Percentiles rank a stretch among this genome's conserved stretches.
Conservation (phyloP, 352 stramenopile species). For the Pythium periplocum region DNA sequence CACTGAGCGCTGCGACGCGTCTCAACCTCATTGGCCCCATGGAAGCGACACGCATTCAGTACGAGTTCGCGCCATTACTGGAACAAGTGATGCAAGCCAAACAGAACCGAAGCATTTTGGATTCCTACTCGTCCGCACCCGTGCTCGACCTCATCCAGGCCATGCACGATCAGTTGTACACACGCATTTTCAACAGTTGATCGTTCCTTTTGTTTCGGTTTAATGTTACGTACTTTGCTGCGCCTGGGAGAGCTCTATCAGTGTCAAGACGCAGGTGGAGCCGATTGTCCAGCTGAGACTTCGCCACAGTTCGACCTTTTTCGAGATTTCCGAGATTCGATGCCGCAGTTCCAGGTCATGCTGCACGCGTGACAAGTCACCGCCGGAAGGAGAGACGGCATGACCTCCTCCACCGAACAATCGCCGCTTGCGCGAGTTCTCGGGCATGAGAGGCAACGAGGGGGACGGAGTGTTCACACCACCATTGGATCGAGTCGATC, state of each 20-base stretch:
- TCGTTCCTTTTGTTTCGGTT: conserved; percentile 3
- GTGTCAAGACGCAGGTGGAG: conserved; percentile 20
- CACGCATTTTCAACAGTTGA: conserved; percentile 84
- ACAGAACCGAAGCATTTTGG: conserved; percentile 51
- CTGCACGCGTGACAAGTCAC: conserved; percentile 20
- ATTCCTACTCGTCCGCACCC: conserved; percentile 74
- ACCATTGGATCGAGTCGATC: too few species aligned
- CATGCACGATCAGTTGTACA: conserved; percentile 87
- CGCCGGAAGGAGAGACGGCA: not conserved
- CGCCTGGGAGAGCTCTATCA: conserved; percentile 13
- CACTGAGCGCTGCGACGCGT: conserved; percentile 70
- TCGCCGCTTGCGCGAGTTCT: conserved; percentile 8
- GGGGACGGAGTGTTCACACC: too few species aligned
- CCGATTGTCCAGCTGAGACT: conserved; percentile 22
- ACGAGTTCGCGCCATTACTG: conserved; percentile 37
- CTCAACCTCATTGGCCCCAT: conserved; percentile 77
- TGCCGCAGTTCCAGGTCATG: conserved; percentile 22
- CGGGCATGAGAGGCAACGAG: too few species aligned
- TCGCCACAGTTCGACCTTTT: conserved; percentile 37
- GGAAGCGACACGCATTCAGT: conserved; percentile 64
- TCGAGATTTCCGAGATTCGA: conserved; percentile 28
- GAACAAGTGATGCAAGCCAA: conserved; percentile 59
- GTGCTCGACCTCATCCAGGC: conserved; percentile 77
- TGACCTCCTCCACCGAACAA: conserved; percentile 2
- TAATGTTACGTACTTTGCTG: not conserved